phyloP scores from a whole-genome alignment of 768 basidiomycete genomes.

The Ramaria sp. region DNA sequence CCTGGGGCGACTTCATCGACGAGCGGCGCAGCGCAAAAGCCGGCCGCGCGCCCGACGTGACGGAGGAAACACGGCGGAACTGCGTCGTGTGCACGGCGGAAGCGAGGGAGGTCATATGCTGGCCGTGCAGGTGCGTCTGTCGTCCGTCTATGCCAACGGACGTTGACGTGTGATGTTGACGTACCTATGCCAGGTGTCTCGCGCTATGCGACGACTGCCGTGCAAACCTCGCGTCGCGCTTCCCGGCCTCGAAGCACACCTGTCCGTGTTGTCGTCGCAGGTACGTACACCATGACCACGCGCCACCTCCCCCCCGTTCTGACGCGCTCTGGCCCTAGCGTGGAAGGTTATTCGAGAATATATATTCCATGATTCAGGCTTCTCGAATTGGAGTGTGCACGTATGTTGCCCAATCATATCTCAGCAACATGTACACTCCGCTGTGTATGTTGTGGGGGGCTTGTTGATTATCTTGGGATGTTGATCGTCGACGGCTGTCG shows the following conservation, averaged over 20 bases:
- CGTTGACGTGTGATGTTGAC: background rate
- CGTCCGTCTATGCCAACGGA: background rate
- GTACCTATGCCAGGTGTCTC: conserved; percentile 25
- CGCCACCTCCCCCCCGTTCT: background rate
- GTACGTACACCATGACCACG: conserved; percentile 20
- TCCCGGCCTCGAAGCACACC: conserved; percentile 44
- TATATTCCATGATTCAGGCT: conserved; percentile 37
- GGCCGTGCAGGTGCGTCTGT: conserved; percentile 80
- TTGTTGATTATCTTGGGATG: no score
- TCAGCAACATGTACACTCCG: no score
- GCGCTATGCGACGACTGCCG: conserved; percentile 59
- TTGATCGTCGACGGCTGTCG: no score
- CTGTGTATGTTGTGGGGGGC: no score
- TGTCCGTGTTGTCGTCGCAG: conserved; percentile 54
- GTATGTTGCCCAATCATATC: no score
- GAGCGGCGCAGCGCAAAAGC: conserved; percentile 18
- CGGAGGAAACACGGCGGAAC: conserved; percentile 19
- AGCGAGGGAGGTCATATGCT: conserved; percentile 63
- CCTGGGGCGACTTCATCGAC: conserved; percentile 21
- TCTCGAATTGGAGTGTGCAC: no score
- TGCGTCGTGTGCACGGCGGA: conserved; percentile 72
- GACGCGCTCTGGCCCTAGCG: conserved; percentile 17
- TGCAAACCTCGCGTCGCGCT: conserved; percentile 45
- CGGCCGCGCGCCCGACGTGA: conserved; percentile 6
- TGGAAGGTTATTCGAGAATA: conserved; percentile 50